phyloP scores from a whole-genome alignment of 768 basidiomycete genomes.

The Leucocoprinus birnbaumii region DNA sequence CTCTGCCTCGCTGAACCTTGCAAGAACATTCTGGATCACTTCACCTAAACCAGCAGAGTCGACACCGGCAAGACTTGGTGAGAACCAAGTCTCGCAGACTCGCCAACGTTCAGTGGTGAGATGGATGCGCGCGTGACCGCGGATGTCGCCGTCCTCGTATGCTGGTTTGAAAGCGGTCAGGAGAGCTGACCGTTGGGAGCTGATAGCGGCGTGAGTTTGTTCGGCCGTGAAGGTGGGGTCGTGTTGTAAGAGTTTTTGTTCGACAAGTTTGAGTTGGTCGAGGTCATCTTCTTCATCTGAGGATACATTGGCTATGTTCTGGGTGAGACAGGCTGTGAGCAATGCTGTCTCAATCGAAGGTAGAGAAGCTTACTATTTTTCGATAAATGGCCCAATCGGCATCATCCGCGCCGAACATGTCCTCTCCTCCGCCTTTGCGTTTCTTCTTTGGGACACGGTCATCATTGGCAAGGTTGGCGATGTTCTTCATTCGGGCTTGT shows the following conservation, averaged over 20 bases:
- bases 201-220: conserved; percentile 78
- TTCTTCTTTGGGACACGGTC: conserved; percentile 82
- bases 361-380: conserved; percentile 64
- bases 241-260: conserved; percentile 74
- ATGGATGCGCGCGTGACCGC: conserved; percentile 76
- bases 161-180: conserved; percentile 81
- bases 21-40: conserved; percentile 80
- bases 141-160: conserved; percentile 67
- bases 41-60: conserved; percentile 96
- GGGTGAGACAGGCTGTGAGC: not conserved
- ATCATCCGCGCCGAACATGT: conserved; percentile 91
- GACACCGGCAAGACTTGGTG: conserved; percentile 90
- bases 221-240: conserved; percentile 83
- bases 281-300: conserved; percentile 93
- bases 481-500: conserved; percentile 91
- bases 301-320: conserved; percentile 72
- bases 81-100: conserved; percentile 90
- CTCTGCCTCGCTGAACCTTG: conserved; percentile 64
- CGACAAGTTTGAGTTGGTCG: conserved; percentile 65
- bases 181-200: conserved; percentile 78
- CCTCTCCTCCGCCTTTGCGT: conserved; percentile 82
- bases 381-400: conserved; percentile 98
- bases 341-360: not conserved
- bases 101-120: conserved; percentile 89
- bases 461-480: conserved; percentile 88